A percentile compares a stretch with the other conserved stretches of the same genome.
Evolutionary conservation across 2,329 filamentous ascomycete genomes (phyloP).

Genomic region (Pestalotiopsis sp.): DNA sequence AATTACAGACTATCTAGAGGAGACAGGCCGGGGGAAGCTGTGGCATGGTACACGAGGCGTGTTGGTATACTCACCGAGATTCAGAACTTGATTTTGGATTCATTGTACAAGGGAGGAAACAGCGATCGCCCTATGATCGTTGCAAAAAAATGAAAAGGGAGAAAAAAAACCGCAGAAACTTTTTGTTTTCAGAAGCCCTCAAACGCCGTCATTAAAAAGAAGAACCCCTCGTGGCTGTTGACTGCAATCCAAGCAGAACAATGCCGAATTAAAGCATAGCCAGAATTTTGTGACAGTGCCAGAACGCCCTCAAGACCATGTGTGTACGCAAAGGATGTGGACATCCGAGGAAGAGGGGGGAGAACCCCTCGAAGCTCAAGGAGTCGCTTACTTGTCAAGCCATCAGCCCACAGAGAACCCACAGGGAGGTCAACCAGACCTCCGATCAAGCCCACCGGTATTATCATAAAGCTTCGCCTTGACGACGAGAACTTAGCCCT

Average conservation of each 20-base stretch:
- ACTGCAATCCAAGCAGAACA: slow-evolving; percentile 33
- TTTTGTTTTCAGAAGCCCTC: slow-evolving; percentile 29
- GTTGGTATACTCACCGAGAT: slow-evolving; percentile 11
- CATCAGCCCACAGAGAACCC: slow-evolving; percentile 30
- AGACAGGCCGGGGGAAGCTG: not conserved
- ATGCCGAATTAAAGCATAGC: slow-evolving; percentile 32
- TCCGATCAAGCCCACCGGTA: slow-evolving; percentile 57
- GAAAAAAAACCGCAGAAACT: slow-evolving; percentile 12
- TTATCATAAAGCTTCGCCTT: slow-evolving; percentile 44
- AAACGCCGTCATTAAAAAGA: slow-evolving; percentile 30
- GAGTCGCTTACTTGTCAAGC: slow-evolving; percentile 18
- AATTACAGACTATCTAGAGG: slow-evolving; percentile 6
- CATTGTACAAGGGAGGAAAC: not conserved
- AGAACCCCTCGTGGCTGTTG: slow-evolving; percentile 33
- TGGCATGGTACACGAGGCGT: slow-evolving; percentile 4
- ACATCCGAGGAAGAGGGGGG: slow-evolving; percentile 15
- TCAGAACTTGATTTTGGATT: not conserved
- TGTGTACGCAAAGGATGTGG: slow-evolving; percentile 13
- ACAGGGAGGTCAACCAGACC: slow-evolving; percentile 29
- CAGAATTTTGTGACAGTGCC: slow-evolving; percentile 26
- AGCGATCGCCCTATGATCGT: not conserved
- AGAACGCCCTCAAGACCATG: slow-evolving; percentile 31
- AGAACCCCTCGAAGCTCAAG: slow-evolving; percentile 16
- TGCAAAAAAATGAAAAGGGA: not conserved
- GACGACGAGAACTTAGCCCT: slow-evolving; percentile 44